Evolutionary conservation across 768 basidiomycete species (phyloP).

Genomic region (Pisolithus sp.): DNA sequence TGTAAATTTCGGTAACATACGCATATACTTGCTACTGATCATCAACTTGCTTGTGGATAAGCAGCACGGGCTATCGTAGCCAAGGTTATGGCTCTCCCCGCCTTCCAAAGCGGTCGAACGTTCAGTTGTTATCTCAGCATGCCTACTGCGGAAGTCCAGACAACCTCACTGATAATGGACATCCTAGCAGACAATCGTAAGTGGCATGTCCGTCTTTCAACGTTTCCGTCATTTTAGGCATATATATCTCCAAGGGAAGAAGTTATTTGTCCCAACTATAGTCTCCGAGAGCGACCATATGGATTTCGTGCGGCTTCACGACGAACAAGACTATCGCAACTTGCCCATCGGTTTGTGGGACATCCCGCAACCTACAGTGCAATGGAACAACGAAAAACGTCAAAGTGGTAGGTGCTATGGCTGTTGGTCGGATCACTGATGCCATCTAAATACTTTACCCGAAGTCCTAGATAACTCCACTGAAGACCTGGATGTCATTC

Average conservation of each 20-base stretch:
- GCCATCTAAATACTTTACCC: slow-evolving; percentile 1
- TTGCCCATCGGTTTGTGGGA: slow-evolving; percentile 67
- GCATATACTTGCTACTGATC: slow-evolving; percentile 1
- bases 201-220: neutral
- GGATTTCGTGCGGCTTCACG: slow-evolving; percentile 62
- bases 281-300: slow-evolving; percentile 40
- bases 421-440: slow-evolving; percentile 1
- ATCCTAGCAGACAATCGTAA: slow-evolving; percentile 53
- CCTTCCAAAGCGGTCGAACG: slow-evolving; percentile 42
- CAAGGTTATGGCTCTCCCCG: slow-evolving; percentile 43
- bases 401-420: slow-evolving; percentile 41
- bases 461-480: slow-evolving; percentile 27
- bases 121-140: slow-evolving; percentile 79
- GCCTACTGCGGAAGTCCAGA: slow-evolving; percentile 66
- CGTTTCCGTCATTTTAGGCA: neutral
- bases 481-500: slow-evolving; percentile 52
- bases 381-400: slow-evolving; percentile 41
- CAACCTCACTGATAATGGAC: slow-evolving; percentile 41
- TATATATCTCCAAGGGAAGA: slow-evolving; percentile 42
- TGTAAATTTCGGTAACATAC: slow-evolving; percentile 34
- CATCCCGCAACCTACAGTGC: slow-evolving; percentile 56
- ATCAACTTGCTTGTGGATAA: neutral
- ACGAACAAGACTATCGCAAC: slow-evolving; percentile 47
- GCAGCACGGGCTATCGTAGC: slow-evolving; percentile 33
- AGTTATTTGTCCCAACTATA: slow-evolving; percentile 66